Evolutionary conservation across 371 early-diverging fungal genomes (phyloP).

Genomic region (Mortierella sp.): DNA sequence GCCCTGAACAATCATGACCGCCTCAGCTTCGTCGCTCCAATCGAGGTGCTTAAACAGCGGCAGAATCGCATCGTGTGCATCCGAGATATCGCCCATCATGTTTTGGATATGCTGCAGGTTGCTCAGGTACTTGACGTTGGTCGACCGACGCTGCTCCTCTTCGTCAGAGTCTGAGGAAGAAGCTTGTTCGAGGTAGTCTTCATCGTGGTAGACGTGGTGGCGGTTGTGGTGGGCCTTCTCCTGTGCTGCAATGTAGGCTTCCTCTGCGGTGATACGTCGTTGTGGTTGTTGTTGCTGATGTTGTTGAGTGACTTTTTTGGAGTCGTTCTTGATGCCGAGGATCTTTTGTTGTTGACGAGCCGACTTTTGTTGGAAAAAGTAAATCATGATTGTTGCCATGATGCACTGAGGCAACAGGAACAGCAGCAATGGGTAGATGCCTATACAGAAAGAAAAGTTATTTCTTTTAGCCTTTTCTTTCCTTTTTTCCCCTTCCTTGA

Average conservation of each 20-base stretch:
- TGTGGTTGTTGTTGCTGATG: constrained; percentile 12
- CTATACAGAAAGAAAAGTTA: constrained; percentile 20
- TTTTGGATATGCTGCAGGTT: constrained; percentile 63
- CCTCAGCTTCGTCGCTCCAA: constrained; percentile 59
- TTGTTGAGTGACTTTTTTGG: not conserved
- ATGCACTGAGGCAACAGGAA: constrained; percentile 48
- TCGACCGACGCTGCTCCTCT: constrained; percentile 31
- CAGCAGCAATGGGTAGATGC: constrained; percentile 46
- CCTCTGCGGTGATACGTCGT: constrained; percentile 17
- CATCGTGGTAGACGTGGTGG: constrained; percentile 41
- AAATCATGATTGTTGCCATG: constrained; percentile 52
- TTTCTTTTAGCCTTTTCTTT: not conserved
- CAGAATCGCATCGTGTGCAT: constrained; percentile 55
- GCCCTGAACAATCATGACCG: constrained; percentile 47
- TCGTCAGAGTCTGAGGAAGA: constrained; percentile 31
- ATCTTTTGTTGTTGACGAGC: constrained; percentile 44
- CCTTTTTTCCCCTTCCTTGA: not conserved
- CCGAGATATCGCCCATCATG: constrained; percentile 59
- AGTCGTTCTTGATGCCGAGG: constrained; percentile 23
- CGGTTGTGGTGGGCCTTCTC: constrained; percentile 36
- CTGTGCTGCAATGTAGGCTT: constrained; percentile 32
- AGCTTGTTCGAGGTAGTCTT: constrained; percentile 34
- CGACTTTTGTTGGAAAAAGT: constrained; percentile 53
- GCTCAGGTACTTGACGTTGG: constrained; percentile 49
- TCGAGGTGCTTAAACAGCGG: constrained; percentile 55